Conservation (phyloP, 257 asterid genomes). For the Rauvolfia tetraphylla region DNA sequence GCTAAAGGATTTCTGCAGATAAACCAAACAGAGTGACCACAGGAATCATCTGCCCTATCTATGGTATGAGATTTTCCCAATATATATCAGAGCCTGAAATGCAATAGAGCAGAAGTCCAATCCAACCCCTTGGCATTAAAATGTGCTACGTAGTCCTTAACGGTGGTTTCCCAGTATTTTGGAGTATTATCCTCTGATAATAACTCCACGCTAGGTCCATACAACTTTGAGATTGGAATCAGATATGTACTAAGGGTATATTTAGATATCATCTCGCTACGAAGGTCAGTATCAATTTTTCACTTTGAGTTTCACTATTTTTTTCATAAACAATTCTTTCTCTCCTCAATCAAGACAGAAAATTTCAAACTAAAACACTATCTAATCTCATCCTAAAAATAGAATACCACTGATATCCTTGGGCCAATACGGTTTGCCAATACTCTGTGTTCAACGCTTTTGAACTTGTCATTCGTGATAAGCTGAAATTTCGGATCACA, state of each 20-base stretch:
- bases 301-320: too few species aligned
- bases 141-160: slow-evolving; percentile 8
- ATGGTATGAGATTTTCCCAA: not conserved
- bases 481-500: slow-evolving; percentile 16
- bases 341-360: too few species aligned
- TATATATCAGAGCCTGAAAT: slow-evolving; percentile 13
- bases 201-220: slow-evolving; percentile 27
- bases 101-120: slow-evolving; percentile 23
- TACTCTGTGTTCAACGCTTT: slow-evolving; percentile 27
- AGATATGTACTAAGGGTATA: slow-evolving; percentile 24
- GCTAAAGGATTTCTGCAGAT: not conserved
- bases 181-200: slow-evolving; percentile 25
- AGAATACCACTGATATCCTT: slow-evolving; percentile 29
- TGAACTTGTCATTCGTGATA: slow-evolving; percentile 26
- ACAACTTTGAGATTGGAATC: slow-evolving; percentile 15
- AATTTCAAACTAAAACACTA: too few species aligned
- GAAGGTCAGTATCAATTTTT: too few species aligned
- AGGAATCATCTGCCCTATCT: not conserved
- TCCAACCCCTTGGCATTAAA: slow-evolving; percentile 20
- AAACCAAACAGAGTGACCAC: not conserved
- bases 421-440: slow-evolving; percentile 22
- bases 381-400: too few species aligned
- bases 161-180: slow-evolving; percentile 26
- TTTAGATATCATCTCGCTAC: too few species aligned
- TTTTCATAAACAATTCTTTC: too few species aligned